These are phyloP conservation scores for Cicer bijugum DNA, from an alignment of 306 rosid species.

Conservation along the genomic window DNA sequence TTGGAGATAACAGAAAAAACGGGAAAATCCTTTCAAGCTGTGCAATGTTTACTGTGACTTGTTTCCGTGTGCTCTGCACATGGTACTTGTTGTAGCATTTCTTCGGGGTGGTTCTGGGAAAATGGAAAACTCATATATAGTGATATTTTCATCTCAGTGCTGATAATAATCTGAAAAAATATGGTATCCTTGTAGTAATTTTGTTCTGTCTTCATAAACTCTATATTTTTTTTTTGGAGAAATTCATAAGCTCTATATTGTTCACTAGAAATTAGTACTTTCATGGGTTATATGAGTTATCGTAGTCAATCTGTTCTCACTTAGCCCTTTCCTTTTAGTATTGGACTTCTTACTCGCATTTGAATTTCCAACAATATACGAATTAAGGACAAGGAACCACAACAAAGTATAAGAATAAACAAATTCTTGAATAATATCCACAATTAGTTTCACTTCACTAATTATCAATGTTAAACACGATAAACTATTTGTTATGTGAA, in stretches of 20 bases:
- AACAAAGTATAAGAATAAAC: conserved; percentile 16
- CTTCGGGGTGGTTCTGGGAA: background rate
- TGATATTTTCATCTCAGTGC: conserved; percentile 28
- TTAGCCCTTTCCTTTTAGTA: background rate
- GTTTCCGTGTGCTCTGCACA: background rate
- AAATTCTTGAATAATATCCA: conserved; percentile 32
- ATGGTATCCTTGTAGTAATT: conserved; percentile 31
- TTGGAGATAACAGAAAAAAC: conserved; percentile 1
- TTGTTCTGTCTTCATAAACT: conserved; percentile 3
- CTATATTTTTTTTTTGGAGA: background rate
- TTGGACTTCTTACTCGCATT: background rate
- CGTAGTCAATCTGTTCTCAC: conserved; percentile 24
- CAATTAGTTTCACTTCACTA: conserved; percentile 32
- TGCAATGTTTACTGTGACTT: conserved; percentile 9
- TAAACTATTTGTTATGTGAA: conserved; percentile 25
- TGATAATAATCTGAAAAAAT: conserved; percentile 24
- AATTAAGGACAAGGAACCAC: conserved; percentile 8
- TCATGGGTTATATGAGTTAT: conserved; percentile 28
- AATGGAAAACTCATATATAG: conserved; percentile 18
- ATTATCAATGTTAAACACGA: conserved; percentile 21
- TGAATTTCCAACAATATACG: conserved; percentile 14
- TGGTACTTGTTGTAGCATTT: conserved; percentile 8
- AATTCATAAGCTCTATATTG: background rate
- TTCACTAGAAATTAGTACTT: conserved; percentile 16
- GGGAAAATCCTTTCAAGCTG: conserved; percentile 34